Evolutionary conservation across 2,329 filamentous ascomycete genomes (phyloP).

Genomic region (Xylariaceae sp.): DNA sequence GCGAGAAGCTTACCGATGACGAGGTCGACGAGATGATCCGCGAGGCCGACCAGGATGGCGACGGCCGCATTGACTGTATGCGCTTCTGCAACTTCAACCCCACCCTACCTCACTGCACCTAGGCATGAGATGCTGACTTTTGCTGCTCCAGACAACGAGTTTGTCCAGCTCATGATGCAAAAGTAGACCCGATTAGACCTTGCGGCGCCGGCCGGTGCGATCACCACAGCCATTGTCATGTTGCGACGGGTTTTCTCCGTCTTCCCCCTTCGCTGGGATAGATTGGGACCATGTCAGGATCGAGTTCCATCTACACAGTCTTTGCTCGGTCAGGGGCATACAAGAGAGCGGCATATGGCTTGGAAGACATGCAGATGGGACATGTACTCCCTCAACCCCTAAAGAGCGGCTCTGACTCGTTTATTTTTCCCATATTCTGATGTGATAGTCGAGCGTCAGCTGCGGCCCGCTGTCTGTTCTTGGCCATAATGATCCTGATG

Average conservation of each 20-base stretch:
- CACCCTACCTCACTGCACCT: too few species aligned
- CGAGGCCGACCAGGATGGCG: constrained; percentile 82
- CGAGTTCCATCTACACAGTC: background rate
- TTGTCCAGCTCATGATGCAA: constrained; percentile 94
- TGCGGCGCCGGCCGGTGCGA: constrained; percentile 13
- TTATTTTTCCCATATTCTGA: too few species aligned
- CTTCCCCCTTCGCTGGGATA: background rate
- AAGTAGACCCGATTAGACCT: constrained; percentile 50
- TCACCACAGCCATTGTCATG: constrained; percentile 20
- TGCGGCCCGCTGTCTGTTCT: too few species aligned
- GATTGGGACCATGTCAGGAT: background rate
- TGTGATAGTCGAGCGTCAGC: too few species aligned
- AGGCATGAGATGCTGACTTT: constrained; percentile 25
- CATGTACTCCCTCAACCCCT: too few species aligned
- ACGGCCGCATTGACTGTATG: constrained; percentile 83
- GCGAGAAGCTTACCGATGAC: constrained; percentile 84
- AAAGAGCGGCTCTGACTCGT: too few species aligned
- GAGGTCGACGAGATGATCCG: constrained; percentile 93
- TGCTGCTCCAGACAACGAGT: constrained; percentile 69
- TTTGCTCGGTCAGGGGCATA: background rate
- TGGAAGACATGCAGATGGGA: too few species aligned
- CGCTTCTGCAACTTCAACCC: too few species aligned
- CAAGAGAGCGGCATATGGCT: background rate
- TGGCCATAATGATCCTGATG: too few species aligned
- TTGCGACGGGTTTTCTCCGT: constrained; percentile 15